A percentile compares a stretch with the other conserved stretches of the same genome.
phyloP scores from a whole-genome alignment of 495 filamentous ascomycete species.

The Penicillium cinerascens region DNA sequence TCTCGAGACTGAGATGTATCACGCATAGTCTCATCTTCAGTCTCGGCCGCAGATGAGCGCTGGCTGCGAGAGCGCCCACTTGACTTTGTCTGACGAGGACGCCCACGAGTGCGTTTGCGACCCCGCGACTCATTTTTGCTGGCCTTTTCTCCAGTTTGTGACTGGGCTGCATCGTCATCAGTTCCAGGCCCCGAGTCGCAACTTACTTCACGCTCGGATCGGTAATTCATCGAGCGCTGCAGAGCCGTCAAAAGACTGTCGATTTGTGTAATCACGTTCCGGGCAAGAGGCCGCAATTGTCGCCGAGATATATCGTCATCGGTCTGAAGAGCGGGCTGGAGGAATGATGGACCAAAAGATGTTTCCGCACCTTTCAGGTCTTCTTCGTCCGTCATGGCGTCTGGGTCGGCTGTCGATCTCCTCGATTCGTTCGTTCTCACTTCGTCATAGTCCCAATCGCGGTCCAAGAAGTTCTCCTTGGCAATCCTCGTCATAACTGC shows the following conservation, averaged over 20 bases:
- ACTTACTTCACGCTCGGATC: slow-evolving; percentile 23
- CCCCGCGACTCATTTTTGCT: slow-evolving; percentile 27
- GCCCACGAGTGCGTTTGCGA: slow-evolving; percentile 23
- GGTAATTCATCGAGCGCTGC: slow-evolving; percentile 56
- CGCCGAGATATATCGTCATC: slow-evolving; percentile 61
- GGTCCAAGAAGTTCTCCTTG: slow-evolving; percentile 54
- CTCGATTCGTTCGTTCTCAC: background rate
- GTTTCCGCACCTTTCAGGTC: slow-evolving; percentile 14
- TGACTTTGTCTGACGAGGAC: slow-evolving; percentile 3
- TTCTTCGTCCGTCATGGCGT: slow-evolving; percentile 8
- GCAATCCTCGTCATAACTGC: slow-evolving; percentile 59
- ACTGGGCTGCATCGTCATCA: slow-evolving; percentile 1
- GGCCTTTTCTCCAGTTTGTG: slow-evolving; percentile 9
- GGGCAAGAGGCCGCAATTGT: slow-evolving; percentile 60
- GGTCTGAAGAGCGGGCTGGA: slow-evolving; percentile 44
- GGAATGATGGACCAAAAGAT: slow-evolving; percentile 10
- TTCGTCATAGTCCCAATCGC: slow-evolving; percentile 29
- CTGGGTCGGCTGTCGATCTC: background rate
- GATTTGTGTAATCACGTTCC: slow-evolving; percentile 61
- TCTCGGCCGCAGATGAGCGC: slow-evolving; percentile 2
- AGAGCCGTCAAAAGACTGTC: slow-evolving; percentile 64
- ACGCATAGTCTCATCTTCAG: slow-evolving; percentile 5
- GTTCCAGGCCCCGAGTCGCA: slow-evolving; percentile 21
- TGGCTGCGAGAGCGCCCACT: slow-evolving; percentile 8
- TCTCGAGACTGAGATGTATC: slow-evolving; percentile 18